phyloP scores from a whole-genome alignment of 805 yeast genomes.

The Scheffersomyces ergatensis region DNA sequence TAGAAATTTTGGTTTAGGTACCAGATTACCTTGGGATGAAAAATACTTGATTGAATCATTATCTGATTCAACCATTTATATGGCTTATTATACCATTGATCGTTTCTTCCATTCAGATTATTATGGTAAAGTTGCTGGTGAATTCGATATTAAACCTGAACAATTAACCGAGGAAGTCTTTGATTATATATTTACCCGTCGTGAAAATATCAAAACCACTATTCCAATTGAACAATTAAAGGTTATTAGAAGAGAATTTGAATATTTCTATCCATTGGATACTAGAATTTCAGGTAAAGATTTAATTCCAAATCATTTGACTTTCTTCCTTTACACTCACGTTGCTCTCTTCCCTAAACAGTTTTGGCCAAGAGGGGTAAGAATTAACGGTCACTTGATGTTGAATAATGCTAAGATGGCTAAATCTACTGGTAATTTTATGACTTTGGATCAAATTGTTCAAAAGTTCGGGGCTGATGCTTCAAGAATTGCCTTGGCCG shows the following conservation, averaged over 20 bases:
- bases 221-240: conserved; percentile 69
- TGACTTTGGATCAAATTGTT: conserved; percentile 82
- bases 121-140: conserved; percentile 75
- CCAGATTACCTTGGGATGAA: conserved; percentile 95
- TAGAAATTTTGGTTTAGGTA: conserved; percentile 94
- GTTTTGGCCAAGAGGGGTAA: conserved; percentile 91
- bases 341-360: conserved; percentile 88
- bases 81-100: conserved; percentile 88
- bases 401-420: conserved; percentile 98
- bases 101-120: conserved; percentile 84
- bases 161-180: conserved; percentile 91
- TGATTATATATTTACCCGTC: conserved; percentile 81
- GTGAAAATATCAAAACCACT: conserved; percentile 53
- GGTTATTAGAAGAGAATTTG: conserved; percentile 87
- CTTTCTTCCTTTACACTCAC: conserved; percentile 91
- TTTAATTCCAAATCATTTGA: conserved; percentile 93
- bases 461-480: conserved; percentile 97
- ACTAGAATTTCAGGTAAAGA: conserved; percentile 93
- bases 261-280: conserved; percentile 94
- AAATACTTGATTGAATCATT: conserved; percentile 89
- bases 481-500: conserved; percentile 94
- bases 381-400: conserved; percentile 94
- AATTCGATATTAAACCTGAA: conserved; percentile 70
- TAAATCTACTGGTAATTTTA: conserved; percentile 94
- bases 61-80: conserved; percentile 94